A percentile compares a stretch with the other conserved stretches of the same genome.
Evolutionary conservation across 2,329 filamentous ascomycete species (phyloP).

Genomic region (Nemania abortiva): DNA sequence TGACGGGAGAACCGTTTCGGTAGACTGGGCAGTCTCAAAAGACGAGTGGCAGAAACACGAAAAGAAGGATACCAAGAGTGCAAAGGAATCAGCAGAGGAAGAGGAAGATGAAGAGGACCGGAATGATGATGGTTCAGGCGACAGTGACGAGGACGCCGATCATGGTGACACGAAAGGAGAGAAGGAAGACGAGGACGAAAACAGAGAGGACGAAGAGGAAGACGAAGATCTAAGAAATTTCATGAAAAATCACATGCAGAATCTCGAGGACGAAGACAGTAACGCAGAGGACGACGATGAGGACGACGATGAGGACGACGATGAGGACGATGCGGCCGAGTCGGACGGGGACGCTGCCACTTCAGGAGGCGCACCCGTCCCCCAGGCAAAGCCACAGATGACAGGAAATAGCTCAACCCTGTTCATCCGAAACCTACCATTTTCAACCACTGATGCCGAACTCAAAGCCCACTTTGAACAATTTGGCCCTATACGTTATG

Average conservation of each 20-base stretch:
- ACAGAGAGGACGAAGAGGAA: slow-evolving; percentile 55
- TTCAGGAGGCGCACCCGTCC: slow-evolving; percentile 45
- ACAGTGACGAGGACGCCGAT: slow-evolving; percentile 28
- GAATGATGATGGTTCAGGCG: background rate
- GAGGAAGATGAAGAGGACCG: slow-evolving; percentile 49
- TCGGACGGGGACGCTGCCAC: slow-evolving; percentile 54
- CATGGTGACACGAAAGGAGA: slow-evolving; percentile 50
- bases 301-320: too few relatives aligned
- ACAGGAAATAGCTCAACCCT: slow-evolving; percentile 80
- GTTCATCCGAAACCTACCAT: slow-evolving; percentile 95
- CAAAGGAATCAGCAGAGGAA: slow-evolving; percentile 37
- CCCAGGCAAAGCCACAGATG: slow-evolving; percentile 51
- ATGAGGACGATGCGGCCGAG: too few relatives aligned
- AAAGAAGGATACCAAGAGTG: slow-evolving; percentile 47
- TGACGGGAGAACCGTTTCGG: slow-evolving; percentile 87
- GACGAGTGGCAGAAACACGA: slow-evolving; percentile 80
- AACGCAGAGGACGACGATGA: slow-evolving; percentile 57
- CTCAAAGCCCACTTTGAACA: slow-evolving; percentile 87
- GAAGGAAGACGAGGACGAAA: slow-evolving; percentile 55
- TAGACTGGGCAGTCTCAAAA: slow-evolving; percentile 98
- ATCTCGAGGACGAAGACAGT: slow-evolving; percentile 69
- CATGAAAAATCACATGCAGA: slow-evolving; percentile 68
- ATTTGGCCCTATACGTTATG: slow-evolving; percentile 91
- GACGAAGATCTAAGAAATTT: slow-evolving; percentile 63
- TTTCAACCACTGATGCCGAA: slow-evolving; percentile 83